phyloP scores from a whole-genome alignment of 2,329 filamentous ascomycete genomes.

The Lachnum nothofagi region DNA sequence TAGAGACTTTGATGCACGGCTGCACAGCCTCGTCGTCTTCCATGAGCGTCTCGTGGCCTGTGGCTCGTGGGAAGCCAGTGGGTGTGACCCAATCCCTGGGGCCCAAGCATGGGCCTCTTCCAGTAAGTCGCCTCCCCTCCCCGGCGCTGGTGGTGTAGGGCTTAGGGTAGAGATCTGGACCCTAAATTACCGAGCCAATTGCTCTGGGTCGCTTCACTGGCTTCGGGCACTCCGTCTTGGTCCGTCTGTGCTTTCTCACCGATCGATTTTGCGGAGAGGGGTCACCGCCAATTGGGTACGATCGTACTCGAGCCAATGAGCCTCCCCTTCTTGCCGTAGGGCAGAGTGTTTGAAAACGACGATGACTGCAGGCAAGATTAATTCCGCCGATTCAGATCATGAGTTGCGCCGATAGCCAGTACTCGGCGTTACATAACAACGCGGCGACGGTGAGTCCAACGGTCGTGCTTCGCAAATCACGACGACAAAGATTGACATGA shows the following conservation, averaged over 20 bases:
- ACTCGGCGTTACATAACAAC: background rate
- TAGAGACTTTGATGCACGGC: background rate
- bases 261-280: constrained; percentile 5
- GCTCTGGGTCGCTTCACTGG: background rate
- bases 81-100: background rate
- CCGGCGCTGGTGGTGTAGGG: constrained; percentile 7
- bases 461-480: background rate
- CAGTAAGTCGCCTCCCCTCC: background rate
- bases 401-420: constrained; percentile 6
- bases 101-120: background rate
- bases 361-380: constrained; percentile 12
- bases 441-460: constrained; percentile 2
- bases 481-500: constrained; percentile 3
- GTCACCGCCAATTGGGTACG: constrained; percentile 15
- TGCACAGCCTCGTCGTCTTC: constrained; percentile 9
- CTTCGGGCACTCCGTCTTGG: constrained; percentile 13
- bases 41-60: constrained; percentile 5
- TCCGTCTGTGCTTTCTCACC: background rate
- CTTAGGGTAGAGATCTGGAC: constrained; percentile 11
- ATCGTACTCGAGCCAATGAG: constrained; percentile 10
- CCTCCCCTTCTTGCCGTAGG: constrained; percentile 2
- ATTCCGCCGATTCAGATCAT: constrained; percentile 4
- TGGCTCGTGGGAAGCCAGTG: constrained; percentile 1
- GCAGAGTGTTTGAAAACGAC: constrained; percentile 10
- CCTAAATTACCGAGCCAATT: constrained; percentile 8